These are phyloP conservation scores for Penicillium crystallinum DNA, from an alignment of 495 filamentous ascomycete species.

Conservation along the genomic window DNA sequence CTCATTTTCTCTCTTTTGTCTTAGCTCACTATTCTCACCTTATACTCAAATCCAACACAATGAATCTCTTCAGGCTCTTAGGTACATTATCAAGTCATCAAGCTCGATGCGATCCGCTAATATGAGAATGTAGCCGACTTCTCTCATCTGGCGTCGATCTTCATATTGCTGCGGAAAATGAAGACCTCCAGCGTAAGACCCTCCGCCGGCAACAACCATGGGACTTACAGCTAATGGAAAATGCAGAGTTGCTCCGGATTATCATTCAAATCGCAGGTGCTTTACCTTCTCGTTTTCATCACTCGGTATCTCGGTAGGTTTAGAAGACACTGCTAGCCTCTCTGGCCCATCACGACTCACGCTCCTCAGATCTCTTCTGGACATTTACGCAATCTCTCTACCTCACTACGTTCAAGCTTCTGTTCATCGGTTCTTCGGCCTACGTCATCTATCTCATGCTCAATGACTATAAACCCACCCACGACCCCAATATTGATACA, in stretches of 20 bases:
- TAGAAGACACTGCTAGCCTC: neutral
- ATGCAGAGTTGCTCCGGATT: slow-evolving; percentile 88
- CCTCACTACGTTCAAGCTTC: slow-evolving; percentile 91
- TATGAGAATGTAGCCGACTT: slow-evolving; percentile 66
- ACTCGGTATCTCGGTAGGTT: slow-evolving; percentile 80
- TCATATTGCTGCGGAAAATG: slow-evolving; percentile 96
- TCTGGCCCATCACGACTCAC: slow-evolving; percentile 2
- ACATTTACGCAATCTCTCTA: slow-evolving; percentile 75
- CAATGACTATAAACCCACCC: slow-evolving; percentile 89
- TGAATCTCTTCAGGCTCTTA: slow-evolving; percentile 87
- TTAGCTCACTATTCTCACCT: neutral
- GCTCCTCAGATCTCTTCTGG: slow-evolving; percentile 71
- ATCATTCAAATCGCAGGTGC: slow-evolving; percentile 94
- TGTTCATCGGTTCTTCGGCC: slow-evolving; percentile 82
- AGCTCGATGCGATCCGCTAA: slow-evolving; percentile 9
- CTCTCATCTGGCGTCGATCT: slow-evolving; percentile 88
- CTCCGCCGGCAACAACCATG: neutral
- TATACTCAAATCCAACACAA: slow-evolving; percentile 29
- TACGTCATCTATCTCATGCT: slow-evolving; percentile 98
- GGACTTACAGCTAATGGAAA: neutral
- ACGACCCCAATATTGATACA: slow-evolving; percentile 91
- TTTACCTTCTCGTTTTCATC: slow-evolving; percentile 90
- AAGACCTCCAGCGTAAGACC: slow-evolving; percentile 70
- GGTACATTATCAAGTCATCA: slow-evolving; percentile 43
- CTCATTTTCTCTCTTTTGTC: neutral